Evolutionary conservation across 1,284 basidiomycete genomes (phyloP), one percentile per base, ranked within the genome.

Genomic region (Cerrena zonata): DNA sequence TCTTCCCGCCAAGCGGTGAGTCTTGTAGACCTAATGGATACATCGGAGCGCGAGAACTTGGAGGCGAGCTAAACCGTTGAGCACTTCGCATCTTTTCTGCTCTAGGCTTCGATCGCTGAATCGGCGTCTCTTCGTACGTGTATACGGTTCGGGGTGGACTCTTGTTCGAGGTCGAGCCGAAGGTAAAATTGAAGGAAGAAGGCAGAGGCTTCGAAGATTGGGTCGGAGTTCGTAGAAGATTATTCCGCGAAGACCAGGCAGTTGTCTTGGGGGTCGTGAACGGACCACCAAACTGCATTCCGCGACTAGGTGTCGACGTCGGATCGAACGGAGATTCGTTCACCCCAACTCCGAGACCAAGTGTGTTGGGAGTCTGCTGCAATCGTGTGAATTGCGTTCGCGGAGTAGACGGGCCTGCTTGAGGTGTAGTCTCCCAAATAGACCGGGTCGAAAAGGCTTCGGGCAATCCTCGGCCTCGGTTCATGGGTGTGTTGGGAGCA

Each of bases 251-350:
- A 2, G 71, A 63, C 76, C 77, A 77, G 36, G 68, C 56, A 42
- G 70, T 71, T 61, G 52, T 53, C 47, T 82, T 85, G 12, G 84
- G 84, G 15, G 82, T 84, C 26, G 75, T 70, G 54, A 83, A 82
- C 3, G 74, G 67, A 4, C 67, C 69, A 24, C 73, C 72, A 54
- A 86, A 78, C 58, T 70, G 77, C 56, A 85, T 79, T 3, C 85
- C 84, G 45, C 85, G 72, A 19, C 85, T 86, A 1, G 85, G 85
- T 4, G 85, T 88, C 19, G 84, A 84, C 18, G 80, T 80, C 5
- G 85, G 85, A 64, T 88, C 86, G 58, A 86, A 88, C 73, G 3
- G 74, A 67, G 41, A 42, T 46, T 79, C 80, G 25, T 82, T 76
- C 44, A 66, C 64, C 26, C 56, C 53, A 45, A 64, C 67, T 4